These are phyloP conservation scores for Dissophora ornata DNA, from an alignment of 192 early-diverging fungal species.

Conservation along the genomic window DNA sequence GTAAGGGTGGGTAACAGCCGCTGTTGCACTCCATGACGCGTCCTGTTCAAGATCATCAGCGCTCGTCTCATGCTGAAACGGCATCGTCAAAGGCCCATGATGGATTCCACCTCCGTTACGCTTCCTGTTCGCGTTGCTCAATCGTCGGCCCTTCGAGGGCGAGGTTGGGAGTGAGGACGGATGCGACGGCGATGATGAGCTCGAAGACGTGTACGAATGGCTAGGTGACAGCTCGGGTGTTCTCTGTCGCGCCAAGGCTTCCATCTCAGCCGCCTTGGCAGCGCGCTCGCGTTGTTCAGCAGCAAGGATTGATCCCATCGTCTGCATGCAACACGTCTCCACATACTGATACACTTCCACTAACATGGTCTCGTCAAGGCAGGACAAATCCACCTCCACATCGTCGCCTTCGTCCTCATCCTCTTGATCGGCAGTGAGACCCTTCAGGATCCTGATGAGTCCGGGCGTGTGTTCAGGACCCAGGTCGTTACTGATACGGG, in stretches of 20 bases:
- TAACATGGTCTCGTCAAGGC: slow-evolving; percentile 40
- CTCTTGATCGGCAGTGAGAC: slow-evolving; percentile 8
- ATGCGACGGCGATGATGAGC: slow-evolving; percentile 29
- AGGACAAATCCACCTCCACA: slow-evolving; percentile 47
- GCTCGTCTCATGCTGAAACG: too few species aligned
- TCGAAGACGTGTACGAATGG: slow-evolving; percentile 26
- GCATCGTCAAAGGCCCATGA: not conserved
- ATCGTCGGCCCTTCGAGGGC: slow-evolving; percentile 7
- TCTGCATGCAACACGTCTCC: slow-evolving; percentile 52
- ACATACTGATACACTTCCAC: slow-evolving; percentile 52
- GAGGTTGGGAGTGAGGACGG: slow-evolving; percentile 15
- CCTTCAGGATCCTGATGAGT: slow-evolving; percentile 41
- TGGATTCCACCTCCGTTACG: not conserved
- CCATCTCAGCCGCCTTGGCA: not conserved
- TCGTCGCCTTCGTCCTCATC: slow-evolving; percentile 38
- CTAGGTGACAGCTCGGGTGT: slow-evolving; percentile 32
- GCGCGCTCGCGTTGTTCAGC: slow-evolving; percentile 50
- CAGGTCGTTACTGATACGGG: slow-evolving; percentile 46
- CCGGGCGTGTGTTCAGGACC: slow-evolving; percentile 49
- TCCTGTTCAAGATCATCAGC: slow-evolving; percentile 3
- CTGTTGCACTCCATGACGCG: slow-evolving; percentile 7
- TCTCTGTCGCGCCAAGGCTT: not conserved
- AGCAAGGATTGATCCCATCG: slow-evolving; percentile 34
- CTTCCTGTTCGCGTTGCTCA: not conserved
- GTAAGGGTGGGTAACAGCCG: not conserved